These are phyloP conservation scores for Alternaria novae-zelandiae DNA, from an alignment of 2,329 filamentous ascomycete species.

Conservation along the genomic window DNA sequence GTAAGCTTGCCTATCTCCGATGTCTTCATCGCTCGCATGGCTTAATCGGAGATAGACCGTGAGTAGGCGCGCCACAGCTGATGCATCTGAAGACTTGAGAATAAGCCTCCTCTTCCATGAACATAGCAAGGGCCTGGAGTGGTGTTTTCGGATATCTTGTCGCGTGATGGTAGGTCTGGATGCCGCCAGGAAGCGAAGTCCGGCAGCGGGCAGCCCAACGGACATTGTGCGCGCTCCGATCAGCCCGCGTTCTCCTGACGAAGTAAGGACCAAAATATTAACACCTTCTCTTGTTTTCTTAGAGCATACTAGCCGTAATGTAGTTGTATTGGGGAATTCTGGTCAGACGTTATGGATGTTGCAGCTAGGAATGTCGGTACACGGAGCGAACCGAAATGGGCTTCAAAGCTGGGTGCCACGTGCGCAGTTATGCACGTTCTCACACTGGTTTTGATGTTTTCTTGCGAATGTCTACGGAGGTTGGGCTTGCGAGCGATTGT, in stretches of 20 bases:
- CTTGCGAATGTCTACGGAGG: neutral
- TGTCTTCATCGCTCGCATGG: neutral
- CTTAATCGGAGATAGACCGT: neutral
- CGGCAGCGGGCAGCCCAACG: neutral
- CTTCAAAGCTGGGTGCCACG: neutral
- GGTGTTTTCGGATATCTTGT: neutral
- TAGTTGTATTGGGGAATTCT: neutral
- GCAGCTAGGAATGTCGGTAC: neutral
- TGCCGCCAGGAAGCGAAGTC: neutral
- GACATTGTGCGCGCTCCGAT: neutral
- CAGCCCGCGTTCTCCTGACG: neutral
- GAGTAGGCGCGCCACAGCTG: neutral
- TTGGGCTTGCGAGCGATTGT: neutral
- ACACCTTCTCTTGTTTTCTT: neutral
- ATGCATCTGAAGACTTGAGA: neutral
- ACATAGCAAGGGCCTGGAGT: neutral
- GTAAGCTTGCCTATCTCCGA: neutral
- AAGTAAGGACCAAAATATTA: neutral
- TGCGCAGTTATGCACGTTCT: neutral
- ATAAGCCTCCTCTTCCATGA: neutral
- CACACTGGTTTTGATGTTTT: neutral
- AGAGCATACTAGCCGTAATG: neutral
- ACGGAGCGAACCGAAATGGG: neutral
- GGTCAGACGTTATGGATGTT: neutral
- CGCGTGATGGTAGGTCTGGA: neutral